Evolutionary conservation across 2,329 filamentous ascomycete genomes (phyloP).

Genomic region (Chaetomium strumarium): DNA sequence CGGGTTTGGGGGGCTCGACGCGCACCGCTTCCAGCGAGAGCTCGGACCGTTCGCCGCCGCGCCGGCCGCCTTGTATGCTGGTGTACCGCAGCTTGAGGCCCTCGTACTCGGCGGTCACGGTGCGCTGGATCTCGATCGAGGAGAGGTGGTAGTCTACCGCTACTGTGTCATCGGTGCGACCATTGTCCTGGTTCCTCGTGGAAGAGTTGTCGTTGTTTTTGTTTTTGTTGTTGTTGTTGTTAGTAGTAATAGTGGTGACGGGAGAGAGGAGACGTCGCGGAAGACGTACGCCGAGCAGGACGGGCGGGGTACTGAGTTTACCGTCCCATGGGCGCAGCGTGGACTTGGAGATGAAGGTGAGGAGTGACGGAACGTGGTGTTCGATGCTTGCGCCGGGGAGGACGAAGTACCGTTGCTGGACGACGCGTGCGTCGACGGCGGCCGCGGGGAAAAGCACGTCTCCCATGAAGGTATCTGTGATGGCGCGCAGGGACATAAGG

Average conservation of each 20-base stretch:
- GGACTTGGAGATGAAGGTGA: slow-evolving; percentile 39
- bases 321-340: slow-evolving; percentile 42
- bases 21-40: slow-evolving; percentile 39
- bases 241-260: neutral
- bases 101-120: slow-evolving; percentile 37
- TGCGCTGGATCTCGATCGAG: slow-evolving; percentile 48
- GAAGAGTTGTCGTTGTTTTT: neutral
- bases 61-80: slow-evolving; percentile 45
- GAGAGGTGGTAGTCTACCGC: slow-evolving; percentile 38
- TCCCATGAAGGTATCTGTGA: slow-evolving; percentile 33
- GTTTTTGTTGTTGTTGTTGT: neutral
- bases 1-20: neutral
- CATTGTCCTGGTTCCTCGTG: neutral
- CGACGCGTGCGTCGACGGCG: slow-evolving; percentile 44
- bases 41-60: slow-evolving; percentile 47
- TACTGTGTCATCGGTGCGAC: slow-evolving; percentile 4
- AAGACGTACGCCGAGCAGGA: slow-evolving; percentile 22
- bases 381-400: slow-evolving; percentile 27
- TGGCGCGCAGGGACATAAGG: slow-evolving; percentile 32
- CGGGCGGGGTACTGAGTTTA: slow-evolving; percentile 43
- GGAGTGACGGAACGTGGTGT: slow-evolving; percentile 31
- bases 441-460: slow-evolving; percentile 43
- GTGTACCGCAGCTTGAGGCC: slow-evolving; percentile 46
- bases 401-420: slow-evolving; percentile 32
- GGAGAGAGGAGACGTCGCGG: slow-evolving; percentile 15